Evolutionary conservation across 345 rosid species (phyloP), one percentile per base, ranked within the genome.

Genomic region (Populus davidiana): DNA sequence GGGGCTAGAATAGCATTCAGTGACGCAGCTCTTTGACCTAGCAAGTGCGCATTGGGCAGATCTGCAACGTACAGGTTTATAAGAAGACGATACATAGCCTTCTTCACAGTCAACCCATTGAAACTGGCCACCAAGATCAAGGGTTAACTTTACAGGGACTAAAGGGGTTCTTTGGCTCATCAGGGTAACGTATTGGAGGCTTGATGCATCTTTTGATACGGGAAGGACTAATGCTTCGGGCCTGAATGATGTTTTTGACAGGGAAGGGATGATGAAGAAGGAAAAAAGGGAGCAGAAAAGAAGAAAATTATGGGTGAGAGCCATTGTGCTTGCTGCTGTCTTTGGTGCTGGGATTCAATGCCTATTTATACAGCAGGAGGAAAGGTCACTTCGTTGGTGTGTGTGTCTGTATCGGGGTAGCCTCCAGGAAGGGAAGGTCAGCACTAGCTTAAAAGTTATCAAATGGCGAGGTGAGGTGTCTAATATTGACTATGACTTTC

Each of bases 201-300:
- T 74, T 6, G 71, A 69, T 27, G 75, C 6, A 20, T 80, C 82
- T 64, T 80, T 63, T 23, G 74, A 3, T 9, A 80, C 66, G 2
- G 75, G 82, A 43, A 80, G 82, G 50, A 75, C 71, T 14, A 80
- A 16, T 69, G 82, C 82, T 69, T 75, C 70, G 20, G 82, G 82
- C 75, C 75, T 61, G 59, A 70, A 75, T 16, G 79, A 63, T 1
- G 71, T 29, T 41, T 56, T 33, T 3, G 76, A 41, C 0, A 38
- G 1, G 13, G 72, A 78, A 71, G 75, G 50, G 27, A 33, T 10
- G 35, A 44, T 62, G 43, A 29, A 71, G 0, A 41, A 3, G 2
- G 5, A 8, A 47, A 47, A 65, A 71, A 17, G 14, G 66, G 38
- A 47, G 43, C 3, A 9, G 9, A 78, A 8, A 50, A 64, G 64